phyloP scores from a whole-genome alignment of 352 stramenopile species.

The Globisporangium sylvaticum region DNA sequence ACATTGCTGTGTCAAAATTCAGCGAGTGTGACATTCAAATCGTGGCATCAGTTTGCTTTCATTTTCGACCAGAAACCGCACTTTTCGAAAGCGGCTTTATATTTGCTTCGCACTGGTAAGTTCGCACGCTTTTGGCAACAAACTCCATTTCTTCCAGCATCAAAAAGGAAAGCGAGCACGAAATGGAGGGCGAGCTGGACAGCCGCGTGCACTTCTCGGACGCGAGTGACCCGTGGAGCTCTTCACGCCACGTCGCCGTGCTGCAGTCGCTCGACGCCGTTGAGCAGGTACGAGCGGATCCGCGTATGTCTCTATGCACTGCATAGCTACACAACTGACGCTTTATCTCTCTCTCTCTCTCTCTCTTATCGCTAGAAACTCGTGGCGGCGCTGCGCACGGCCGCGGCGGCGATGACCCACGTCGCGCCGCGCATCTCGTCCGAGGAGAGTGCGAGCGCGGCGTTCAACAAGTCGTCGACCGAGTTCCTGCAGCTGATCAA shows the following conservation, averaged over 20 bases:
- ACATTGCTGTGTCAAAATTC: not conserved
- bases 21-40: not conserved
- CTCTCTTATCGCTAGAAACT: constrained; percentile 55
- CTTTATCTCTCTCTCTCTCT: not conserved
- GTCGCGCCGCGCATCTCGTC: constrained; percentile 56
- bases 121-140: not conserved
- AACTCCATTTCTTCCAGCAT: not conserved
- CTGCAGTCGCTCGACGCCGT: constrained; percentile 70
- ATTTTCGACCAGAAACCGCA: not conserved
- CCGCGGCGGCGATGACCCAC: constrained; percentile 61
- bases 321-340: constrained; percentile 1
- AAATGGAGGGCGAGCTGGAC: constrained; percentile 67
- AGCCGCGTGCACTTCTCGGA: constrained; percentile 82
- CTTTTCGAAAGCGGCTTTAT: not conserved
- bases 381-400: constrained; percentile 64
- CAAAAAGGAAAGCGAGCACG: not conserved
- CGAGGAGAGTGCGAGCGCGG: constrained; percentile 60
- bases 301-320: not conserved
- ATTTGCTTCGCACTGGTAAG: not conserved
- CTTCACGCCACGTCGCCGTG: constrained; percentile 67
- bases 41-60: not conserved
- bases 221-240: constrained; percentile 58
- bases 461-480: constrained; percentile 73
- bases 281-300: constrained; percentile 50
- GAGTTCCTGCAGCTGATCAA: constrained; percentile 87